phyloP scores from a whole-genome alignment of 192 early-diverging fungal genomes.

The Umbelopsis isabellina region DNA sequence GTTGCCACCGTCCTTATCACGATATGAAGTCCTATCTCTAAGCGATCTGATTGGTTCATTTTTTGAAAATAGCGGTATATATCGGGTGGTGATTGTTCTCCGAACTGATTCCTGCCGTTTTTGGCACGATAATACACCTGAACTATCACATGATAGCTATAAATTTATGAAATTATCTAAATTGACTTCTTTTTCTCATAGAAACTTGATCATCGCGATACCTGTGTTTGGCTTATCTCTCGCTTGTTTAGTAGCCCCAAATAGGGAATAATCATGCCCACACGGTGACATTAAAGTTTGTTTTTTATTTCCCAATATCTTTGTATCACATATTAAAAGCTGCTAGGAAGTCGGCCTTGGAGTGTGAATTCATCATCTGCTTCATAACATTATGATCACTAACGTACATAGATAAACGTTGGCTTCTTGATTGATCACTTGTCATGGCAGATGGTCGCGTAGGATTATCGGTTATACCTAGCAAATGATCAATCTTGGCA shows the following conservation, averaged over 20 bases:
- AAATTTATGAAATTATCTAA: no score
- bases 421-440: constrained; percentile 17
- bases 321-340: constrained; percentile 31
- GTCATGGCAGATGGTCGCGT: constrained; percentile 17
- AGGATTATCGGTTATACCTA: constrained; percentile 42
- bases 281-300: background rate
- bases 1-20: background rate
- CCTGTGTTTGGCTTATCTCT: no score
- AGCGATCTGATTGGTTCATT: constrained; percentile 10
- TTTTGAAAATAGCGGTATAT: constrained; percentile 1
- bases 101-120: background rate
- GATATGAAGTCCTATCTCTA: background rate
- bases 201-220: no score
- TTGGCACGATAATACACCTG: constrained; percentile 7
- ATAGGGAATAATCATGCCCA: background rate
- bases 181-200: background rate
- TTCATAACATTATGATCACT: constrained; percentile 43
- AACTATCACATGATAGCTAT: background rate
- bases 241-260: background rate
- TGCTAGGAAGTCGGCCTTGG: constrained; percentile 41
- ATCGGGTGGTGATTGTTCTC: constrained; percentile 5
- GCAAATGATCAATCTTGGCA: constrained; percentile 58
- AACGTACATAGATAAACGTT: constrained; percentile 40
- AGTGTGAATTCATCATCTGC: constrained; percentile 41
- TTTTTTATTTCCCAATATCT: background rate